Evolutionary conservation across 805 yeast genomes (phyloP), one percentile per base, ranked within the genome.

Genomic region (Yamadazyma laniorum): DNA sequence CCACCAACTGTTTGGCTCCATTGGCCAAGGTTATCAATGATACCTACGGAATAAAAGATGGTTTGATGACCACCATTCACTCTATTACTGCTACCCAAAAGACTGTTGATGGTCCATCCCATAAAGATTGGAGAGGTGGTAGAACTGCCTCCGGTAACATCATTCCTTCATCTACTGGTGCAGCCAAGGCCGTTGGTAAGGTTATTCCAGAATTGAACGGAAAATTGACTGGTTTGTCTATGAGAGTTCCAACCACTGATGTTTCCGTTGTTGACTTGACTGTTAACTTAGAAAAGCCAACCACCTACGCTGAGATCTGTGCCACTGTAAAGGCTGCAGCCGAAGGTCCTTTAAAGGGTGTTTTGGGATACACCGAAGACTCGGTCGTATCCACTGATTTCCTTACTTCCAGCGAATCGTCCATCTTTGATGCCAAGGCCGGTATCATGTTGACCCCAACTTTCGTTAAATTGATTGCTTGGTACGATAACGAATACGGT

Each of bases 71-170:
- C 53, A 59, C 65, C 38, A 60, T 59, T 45, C 65, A 59, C 52
- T 59, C 65, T 44, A 58, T 59, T 49, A 59, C 65, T 48, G 65
- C 65, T 42, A 58, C 65, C 45, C 65, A 59, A 47, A 59, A 59
- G 52, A 59, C 65, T 39, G 65, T 59, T 35, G 65, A 59, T 40
- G 63, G 63, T 51, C 65, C 65, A 43, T 59, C 65, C 45, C 63
- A 59, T 55, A 59, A 59, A 51, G 65, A 59, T 55, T 59, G 65
- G 65, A 59, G 65, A 58, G 65, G 65, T 39, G 65, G 65, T 45
- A 56, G 65, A 55, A 59, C 65, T 48, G 65, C 65, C 38, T 51
- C 58, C 32, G 65, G 61, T 40, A 59, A 59, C 57, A 59, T 59
- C 42, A 59, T 59, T 43, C 65, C 65, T 42, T 59, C 65, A 12